A percentile compares a stretch with the other conserved stretches of the same genome.
Conservation (phyloP, 1,284 basidiomycete species). For the Waitea zeae region DNA sequence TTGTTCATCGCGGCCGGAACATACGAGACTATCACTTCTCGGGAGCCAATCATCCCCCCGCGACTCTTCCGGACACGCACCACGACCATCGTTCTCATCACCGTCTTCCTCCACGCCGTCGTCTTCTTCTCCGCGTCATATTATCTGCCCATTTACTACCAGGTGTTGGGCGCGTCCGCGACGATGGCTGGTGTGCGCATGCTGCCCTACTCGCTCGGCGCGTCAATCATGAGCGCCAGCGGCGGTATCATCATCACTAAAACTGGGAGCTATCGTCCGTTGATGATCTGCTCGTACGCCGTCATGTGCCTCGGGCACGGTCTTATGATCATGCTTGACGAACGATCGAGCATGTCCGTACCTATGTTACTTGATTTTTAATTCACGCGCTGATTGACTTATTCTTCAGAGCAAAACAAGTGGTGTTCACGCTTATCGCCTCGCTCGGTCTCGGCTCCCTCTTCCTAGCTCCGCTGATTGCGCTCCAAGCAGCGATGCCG, state of each 20-base stretch:
- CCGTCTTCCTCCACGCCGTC: conserved; percentile 48
- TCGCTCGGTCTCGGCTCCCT: conserved; percentile 43
- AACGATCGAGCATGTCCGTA: conserved; percentile 27
- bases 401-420: conserved; percentile 31
- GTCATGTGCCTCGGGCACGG: conserved; percentile 45
- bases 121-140: conserved; percentile 50
- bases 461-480: conserved; percentile 55
- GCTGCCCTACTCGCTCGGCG: conserved; percentile 58
- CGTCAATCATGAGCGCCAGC: conserved; percentile 34
- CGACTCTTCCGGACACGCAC: conserved; percentile 71
- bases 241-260: conserved; percentile 44
- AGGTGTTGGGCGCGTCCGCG: conserved; percentile 61
- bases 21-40: conserved; percentile 55
- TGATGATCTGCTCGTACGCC: conserved; percentile 42
- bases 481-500: conserved; percentile 68
- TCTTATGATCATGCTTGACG: conserved; percentile 37
- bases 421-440: conserved; percentile 40
- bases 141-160: conserved; percentile 68
- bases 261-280: conserved; percentile 40
- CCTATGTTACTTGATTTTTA: conserved; percentile 5
- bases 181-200: conserved; percentile 64
- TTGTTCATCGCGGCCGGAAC: conserved; percentile 37
- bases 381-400: background rate
- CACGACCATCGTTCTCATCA: conserved; percentile 45
- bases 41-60: conserved; percentile 69